A percentile compares a stretch with the other conserved stretches of the same genome.
Conservation (phyloP, 2,329 filamentous ascomycete species). For the Xylariaceae sp. region DNA sequence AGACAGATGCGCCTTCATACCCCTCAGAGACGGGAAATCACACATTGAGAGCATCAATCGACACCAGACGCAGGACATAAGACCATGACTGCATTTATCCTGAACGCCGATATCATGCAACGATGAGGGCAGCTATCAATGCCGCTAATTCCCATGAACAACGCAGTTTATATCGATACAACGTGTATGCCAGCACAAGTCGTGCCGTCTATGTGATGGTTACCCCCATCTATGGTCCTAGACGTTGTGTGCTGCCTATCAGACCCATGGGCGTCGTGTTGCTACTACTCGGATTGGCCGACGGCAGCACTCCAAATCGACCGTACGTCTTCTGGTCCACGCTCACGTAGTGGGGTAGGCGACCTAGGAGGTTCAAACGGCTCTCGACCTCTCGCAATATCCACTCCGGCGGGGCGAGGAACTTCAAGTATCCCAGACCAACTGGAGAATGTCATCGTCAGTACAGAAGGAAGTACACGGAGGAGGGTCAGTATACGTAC, state of each 20-base stretch:
- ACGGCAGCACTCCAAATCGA: conserved; percentile 80
- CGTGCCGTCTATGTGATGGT: background rate
- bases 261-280: conserved; percentile 53
- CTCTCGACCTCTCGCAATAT: conserved; percentile 81
- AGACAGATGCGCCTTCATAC: background rate
- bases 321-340: conserved; percentile 96
- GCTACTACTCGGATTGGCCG: conserved; percentile 38
- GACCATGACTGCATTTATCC: conserved; percentile 6
- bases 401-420: conserved; percentile 85
- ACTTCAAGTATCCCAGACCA: conserved; percentile 82
- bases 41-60: background rate
- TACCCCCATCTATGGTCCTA: conserved; percentile 53
- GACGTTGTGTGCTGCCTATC: conserved; percentile 59
- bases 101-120: conserved; percentile 18
- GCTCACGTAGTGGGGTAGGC: conserved; percentile 86
- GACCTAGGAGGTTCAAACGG: conserved; percentile 76
- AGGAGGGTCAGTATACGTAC: conserved; percentile 47
- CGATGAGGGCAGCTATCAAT: background rate
- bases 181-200: conserved; percentile 7
- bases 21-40: background rate
- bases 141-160: conserved; percentile 4
- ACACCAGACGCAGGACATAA: background rate
- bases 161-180: conserved; percentile 14
- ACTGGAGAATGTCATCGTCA: conserved; percentile 41
- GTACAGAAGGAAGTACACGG: background rate